Base-by-base conservation (phyloP, 2,329 filamentous ascomycete genomes). In the Plectosphaerella cucumerina region DNA sequence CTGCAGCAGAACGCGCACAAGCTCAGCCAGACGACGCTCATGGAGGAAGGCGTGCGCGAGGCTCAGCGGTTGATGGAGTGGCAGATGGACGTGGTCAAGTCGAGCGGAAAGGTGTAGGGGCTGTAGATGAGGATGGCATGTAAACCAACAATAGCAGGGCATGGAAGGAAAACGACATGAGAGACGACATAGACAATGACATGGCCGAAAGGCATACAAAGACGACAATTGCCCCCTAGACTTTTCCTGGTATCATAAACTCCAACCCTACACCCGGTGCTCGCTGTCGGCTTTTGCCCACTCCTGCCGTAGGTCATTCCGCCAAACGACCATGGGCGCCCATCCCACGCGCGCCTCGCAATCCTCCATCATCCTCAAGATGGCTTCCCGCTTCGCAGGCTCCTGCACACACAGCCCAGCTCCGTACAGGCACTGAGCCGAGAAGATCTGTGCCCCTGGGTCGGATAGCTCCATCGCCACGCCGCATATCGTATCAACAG, bases 41-140 rank as follows among this genome's bases (percentile, higher is more conserved):
- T 77, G 60, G 72, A 76, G 51, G 61, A 61, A 50, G 73, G 74
- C 2, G 74, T 76, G 12, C 65, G 67, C 34, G 67, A 67, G 44
- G 64, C 74, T 20, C 68, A 71, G 50, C 60, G 59, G 53, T 62
- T 74, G 55, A 70, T 68, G 46, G 73, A 76, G 59, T 68, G 68
- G 65, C 72, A 73, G 67, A 77, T 77, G 70, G 70, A 76, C 49
- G 66, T 76, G 5, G 71, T 68, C 49, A 72, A 69, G 14, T 76
- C 71, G 17, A 67, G 69, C 26, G 73, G 74, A 4, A 75, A 71
- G 55, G 72, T 69, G 5, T 69, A 20, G 17, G 15, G 14, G 35
- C 12, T 3, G 35, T 10, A 31, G 26, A 4, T 10, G 26, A 5
- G 26, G 26, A 31, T 5, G 12, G 26, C 26, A 31, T 31, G 26